Evolutionary conservation across 805 yeast genomes (phyloP).

Genomic region (Suhomyces sp.): DNA sequence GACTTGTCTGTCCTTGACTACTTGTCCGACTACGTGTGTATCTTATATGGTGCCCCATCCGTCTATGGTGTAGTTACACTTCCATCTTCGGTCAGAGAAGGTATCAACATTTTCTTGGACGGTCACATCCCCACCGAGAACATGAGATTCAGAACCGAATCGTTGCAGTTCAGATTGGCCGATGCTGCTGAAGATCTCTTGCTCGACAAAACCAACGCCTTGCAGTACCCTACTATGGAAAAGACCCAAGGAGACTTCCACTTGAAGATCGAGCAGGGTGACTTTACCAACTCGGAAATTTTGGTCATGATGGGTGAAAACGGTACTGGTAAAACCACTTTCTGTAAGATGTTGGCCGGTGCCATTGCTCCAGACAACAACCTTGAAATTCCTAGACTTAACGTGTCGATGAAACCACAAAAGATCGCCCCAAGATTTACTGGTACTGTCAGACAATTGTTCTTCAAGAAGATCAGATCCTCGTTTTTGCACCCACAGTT

Average conservation of each 20-base stretch:
- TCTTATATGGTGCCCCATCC: constrained; percentile 95
- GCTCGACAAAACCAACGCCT: constrained; percentile 75
- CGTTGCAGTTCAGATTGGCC: constrained; percentile 86
- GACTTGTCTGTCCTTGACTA: constrained; percentile 97
- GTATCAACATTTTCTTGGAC: constrained; percentile 96
- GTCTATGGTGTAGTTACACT: constrained; percentile 98
- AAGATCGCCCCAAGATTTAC: constrained; percentile 98
- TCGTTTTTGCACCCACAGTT: constrained; percentile 94
- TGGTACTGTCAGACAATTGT: constrained; percentile 97
- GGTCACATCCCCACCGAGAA: constrained; percentile 98
- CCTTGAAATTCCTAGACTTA: constrained; percentile 75
- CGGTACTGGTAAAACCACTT: constrained; percentile 99
- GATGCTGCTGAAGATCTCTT: constrained; percentile 81
- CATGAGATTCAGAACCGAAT: constrained; percentile 93
- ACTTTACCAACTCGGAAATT: constrained; percentile 93
- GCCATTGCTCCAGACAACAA: constrained; percentile 84
- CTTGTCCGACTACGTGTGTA: constrained; percentile 94
- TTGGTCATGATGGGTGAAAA: constrained; percentile 99
- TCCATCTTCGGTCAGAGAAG: constrained; percentile 97
- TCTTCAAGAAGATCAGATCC: constrained; percentile 93
- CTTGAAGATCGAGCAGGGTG: constrained; percentile 78
- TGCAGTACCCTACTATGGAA: constrained; percentile 73
- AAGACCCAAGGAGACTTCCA: constrained; percentile 97
- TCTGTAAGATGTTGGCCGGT: constrained; percentile 94
- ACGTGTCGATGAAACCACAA: constrained; percentile 98